A percentile compares a stretch with the other conserved stretches of the same genome.
Conservation (phyloP, 2,329 filamentous ascomycete species). For the Botrytis byssoidea region DNA sequence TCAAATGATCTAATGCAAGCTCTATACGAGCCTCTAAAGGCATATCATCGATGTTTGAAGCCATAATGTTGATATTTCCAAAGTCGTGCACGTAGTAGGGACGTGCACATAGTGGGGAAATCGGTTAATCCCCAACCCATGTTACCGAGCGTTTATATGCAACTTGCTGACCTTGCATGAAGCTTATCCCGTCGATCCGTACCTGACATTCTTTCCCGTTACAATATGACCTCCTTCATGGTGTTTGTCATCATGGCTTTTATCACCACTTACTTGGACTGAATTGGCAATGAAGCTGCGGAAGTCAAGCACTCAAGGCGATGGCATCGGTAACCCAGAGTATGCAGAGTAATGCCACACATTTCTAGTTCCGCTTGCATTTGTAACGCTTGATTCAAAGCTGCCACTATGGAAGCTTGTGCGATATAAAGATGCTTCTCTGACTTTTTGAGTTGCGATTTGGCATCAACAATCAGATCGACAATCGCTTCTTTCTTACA, state of each 20-base stretch:
- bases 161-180: conserved; percentile 1
- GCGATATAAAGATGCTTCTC: background rate
- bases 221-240: background rate
- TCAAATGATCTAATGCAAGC: too few species aligned
- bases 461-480: background rate
- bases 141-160: background rate
- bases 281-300: background rate
- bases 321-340: background rate
- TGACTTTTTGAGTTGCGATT: background rate
- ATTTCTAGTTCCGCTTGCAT: background rate
- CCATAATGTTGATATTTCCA: too few species aligned
- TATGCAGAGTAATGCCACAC: background rate
- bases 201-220: background rate
- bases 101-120: too few species aligned
- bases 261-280: too few species aligned
- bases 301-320: background rate
- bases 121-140: background rate
- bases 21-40: too few species aligned
- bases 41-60: too few species aligned
- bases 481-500: background rate
- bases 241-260: too few species aligned
- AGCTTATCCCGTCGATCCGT: background rate
- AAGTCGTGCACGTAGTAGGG: too few species aligned
- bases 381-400: background rate
- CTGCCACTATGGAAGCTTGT: background rate